Percentiles rank a stretch among this genome's conserved stretches.
phyloP scores from a whole-genome alignment of 2,329 filamentous ascomycete species.

The Herpotrichia juniperi region DNA sequence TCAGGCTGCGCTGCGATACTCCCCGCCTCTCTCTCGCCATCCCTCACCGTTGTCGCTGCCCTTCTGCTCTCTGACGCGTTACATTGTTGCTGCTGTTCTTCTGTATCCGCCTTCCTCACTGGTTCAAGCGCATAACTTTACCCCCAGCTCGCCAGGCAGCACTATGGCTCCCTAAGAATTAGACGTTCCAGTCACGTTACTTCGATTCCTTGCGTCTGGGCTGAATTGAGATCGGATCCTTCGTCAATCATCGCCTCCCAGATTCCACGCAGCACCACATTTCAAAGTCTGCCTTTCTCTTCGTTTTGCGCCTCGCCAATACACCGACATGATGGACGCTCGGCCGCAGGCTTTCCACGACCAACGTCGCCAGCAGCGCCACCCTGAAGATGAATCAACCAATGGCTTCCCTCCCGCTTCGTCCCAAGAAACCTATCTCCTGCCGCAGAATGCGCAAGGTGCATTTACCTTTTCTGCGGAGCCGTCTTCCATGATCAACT shows the following conservation, averaged over 20 bases:
- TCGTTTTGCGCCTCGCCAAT: slow-evolving; percentile 18
- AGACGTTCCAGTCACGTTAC: slow-evolving; percentile 36
- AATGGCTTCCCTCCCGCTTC: slow-evolving; percentile 29
- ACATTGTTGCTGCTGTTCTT: slow-evolving; percentile 2
- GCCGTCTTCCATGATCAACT: slow-evolving; percentile 39
- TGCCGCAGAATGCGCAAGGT: slow-evolving; percentile 34
- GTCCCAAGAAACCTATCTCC: slow-evolving; percentile 15
- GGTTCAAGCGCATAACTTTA: slow-evolving; percentile 9
- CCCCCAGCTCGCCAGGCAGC: slow-evolving; percentile 26
- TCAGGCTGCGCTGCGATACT: slow-evolving; percentile 28
- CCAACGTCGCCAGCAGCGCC: slow-evolving; percentile 42
- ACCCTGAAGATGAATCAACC: slow-evolving; percentile 36
- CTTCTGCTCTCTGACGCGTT: slow-evolving; percentile 13
- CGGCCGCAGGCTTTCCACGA: slow-evolving; percentile 40
- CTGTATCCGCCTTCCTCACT: slow-evolving; percentile 5
- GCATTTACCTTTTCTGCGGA: slow-evolving; percentile 44
- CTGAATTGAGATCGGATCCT: slow-evolving; percentile 17
- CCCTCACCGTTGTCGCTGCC: not conserved
- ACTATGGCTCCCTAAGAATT: slow-evolving; percentile 41
- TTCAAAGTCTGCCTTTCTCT: slow-evolving; percentile 31
- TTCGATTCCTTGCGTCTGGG: slow-evolving; percentile 13
- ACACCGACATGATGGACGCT: slow-evolving; percentile 36
- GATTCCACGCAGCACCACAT: slow-evolving; percentile 5
- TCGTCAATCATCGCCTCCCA: slow-evolving; percentile 9
- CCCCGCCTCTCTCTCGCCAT: slow-evolving; percentile 17